Conservation (phyloP, 2,329 filamentous ascomycete genomes). For the Penicillium griseofulvum region DNA sequence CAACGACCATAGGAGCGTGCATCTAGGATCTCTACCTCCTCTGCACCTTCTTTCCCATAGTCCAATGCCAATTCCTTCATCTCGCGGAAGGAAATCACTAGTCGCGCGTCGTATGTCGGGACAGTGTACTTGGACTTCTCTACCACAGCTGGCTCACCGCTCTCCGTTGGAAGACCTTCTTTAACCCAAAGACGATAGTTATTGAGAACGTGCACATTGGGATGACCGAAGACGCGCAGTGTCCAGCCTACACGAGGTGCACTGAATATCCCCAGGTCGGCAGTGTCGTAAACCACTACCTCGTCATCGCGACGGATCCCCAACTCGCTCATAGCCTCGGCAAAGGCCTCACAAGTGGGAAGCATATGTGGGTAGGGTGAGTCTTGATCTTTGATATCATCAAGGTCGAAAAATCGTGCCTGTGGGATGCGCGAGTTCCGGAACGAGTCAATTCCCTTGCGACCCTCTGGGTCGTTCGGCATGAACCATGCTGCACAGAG, state of each 20-base stretch:
- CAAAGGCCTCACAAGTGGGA: constrained; percentile 75
- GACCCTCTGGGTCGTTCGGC: constrained; percentile 74
- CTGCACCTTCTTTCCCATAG: constrained; percentile 75
- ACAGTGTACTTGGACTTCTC: constrained; percentile 48
- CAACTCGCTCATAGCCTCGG: constrained; percentile 80
- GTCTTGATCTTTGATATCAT: constrained; percentile 81
- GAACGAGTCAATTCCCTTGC: constrained; percentile 78
- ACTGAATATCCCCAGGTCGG: constrained; percentile 89
- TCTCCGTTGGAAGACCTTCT: constrained; percentile 75
- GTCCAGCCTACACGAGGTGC: constrained; percentile 95
- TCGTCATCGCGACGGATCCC: constrained; percentile 85
- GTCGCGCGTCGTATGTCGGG: constrained; percentile 59
- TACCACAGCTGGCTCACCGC: constrained; percentile 52
- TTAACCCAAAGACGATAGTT: constrained; percentile 96
- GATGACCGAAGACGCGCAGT: constrained; percentile 82
- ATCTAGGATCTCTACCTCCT: constrained; percentile 85
- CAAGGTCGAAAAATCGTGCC: constrained; percentile 93
- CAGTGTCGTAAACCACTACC: constrained; percentile 89
- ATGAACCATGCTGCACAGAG: constrained; percentile 95
- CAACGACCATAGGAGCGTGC: constrained; percentile 78
- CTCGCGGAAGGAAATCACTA: constrained; percentile 78
- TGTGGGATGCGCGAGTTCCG: constrained; percentile 79
- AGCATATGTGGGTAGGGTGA: constrained; percentile 97
- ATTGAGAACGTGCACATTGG: constrained; percentile 84
- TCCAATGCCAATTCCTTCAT: constrained; percentile 74